A percentile compares a stretch with the other conserved stretches of the same genome.
These are phyloP conservation scores for Leccinum longicurvipes DNA, from an alignment of 768 basidiomycete genomes.

Conservation along the genomic window DNA sequence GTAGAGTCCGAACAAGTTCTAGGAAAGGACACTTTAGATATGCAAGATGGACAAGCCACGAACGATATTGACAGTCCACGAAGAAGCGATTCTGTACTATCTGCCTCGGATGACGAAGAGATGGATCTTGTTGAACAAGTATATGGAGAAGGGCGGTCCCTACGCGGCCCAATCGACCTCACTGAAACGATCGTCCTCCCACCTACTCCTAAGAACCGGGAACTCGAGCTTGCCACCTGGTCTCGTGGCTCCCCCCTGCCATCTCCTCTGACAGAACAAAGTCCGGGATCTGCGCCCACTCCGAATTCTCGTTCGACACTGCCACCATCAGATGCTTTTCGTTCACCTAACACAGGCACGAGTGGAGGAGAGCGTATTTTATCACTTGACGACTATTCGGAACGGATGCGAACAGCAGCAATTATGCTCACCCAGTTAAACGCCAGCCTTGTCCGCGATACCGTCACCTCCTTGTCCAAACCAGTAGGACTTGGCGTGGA, in stretches of 20 bases:
- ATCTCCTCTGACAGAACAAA: constrained; percentile 39
- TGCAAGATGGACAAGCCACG: constrained; percentile 14
- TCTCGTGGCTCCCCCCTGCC: constrained; percentile 51
- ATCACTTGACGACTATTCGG: constrained; percentile 95
- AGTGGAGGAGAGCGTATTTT: constrained; percentile 35
- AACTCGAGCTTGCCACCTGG: constrained; percentile 85
- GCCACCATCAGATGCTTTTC: neutral
- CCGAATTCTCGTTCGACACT: constrained; percentile 6
- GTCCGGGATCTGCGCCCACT: constrained; percentile 19
- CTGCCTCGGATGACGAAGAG: constrained; percentile 66
- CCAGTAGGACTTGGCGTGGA: constrained; percentile 5
- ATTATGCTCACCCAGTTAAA: constrained; percentile 98
- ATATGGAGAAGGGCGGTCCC: constrained; percentile 74
- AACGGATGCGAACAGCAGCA: constrained; percentile 97
- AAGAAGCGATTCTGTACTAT: constrained; percentile 18
- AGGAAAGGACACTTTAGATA: constrained; percentile 29
- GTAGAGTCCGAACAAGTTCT: constrained; percentile 31
- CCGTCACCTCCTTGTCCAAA: constrained; percentile 29
- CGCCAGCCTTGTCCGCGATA: constrained; percentile 66
- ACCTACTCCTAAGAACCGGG: constrained; percentile 80
- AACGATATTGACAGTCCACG: constrained; percentile 18
- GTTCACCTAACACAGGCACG: neutral
- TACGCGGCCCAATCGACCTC: constrained; percentile 73
- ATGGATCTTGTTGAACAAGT: constrained; percentile 96
- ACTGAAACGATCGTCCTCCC: constrained; percentile 84